phyloP scores from a whole-genome alignment of 2,329 filamentous ascomycete genomes.

The Blastomyces percursus region DNA sequence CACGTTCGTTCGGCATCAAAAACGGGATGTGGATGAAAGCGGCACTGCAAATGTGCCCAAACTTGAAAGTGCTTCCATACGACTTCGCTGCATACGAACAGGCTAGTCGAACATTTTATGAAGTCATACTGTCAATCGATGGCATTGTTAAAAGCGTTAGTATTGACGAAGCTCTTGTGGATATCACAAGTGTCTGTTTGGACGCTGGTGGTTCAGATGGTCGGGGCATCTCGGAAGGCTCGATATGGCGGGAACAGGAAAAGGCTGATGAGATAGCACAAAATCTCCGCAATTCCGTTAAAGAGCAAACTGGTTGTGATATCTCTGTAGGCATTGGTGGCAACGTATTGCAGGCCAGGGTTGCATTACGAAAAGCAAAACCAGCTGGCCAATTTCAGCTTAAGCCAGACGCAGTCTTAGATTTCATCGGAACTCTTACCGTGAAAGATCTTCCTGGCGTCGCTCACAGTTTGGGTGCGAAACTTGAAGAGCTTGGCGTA shows the following conservation, averaged over 20 bases:
- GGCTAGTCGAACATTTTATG: constrained; percentile 78
- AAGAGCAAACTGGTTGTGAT: constrained; percentile 64
- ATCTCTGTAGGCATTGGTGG: constrained; percentile 88
- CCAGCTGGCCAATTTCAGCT: constrained; percentile 88
- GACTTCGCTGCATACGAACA: constrained; percentile 93
- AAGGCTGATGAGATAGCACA: constrained; percentile 62
- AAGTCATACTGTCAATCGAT: constrained; percentile 65
- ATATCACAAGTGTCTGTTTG: constrained; percentile 63
- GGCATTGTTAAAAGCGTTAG: constrained; percentile 92
- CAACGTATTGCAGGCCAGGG: constrained; percentile 83
- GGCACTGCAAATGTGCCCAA: constrained; percentile 70
- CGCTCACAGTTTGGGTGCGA: constrained; percentile 78
- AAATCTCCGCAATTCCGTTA: constrained; percentile 57
- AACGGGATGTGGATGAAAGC: constrained; percentile 99
- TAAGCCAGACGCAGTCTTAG: constrained; percentile 65
- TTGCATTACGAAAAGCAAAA: constrained; percentile 83
- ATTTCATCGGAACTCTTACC: constrained; percentile 63
- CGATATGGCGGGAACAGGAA: constrained; percentile 64
- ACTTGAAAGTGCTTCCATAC: constrained; percentile 83
- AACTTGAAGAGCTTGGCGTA: constrained; percentile 76
- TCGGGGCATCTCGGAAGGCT: constrained; percentile 53
- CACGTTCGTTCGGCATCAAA: constrained; percentile 73
- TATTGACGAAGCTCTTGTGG: constrained; percentile 86
- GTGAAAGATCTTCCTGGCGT: constrained; percentile 82
- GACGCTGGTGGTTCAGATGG: constrained; percentile 56